Evolutionary conservation across 2,329 filamentous ascomycete genomes (phyloP), one percentile per base, ranked within the genome.

Genomic region (Lasiodiplodia sp.): DNA sequence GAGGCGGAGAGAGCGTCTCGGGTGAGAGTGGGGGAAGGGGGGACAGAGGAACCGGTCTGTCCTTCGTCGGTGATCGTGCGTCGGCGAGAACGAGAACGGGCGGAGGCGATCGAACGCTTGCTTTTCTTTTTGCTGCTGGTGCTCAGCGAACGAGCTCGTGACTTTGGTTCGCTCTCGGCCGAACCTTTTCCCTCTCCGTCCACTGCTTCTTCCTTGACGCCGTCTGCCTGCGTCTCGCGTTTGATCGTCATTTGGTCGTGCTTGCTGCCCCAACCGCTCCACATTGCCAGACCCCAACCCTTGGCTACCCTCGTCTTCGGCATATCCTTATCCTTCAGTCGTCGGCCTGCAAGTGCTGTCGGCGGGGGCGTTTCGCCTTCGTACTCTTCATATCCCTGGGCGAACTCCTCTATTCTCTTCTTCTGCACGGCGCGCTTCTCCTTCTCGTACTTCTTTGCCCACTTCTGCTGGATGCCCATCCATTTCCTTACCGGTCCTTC

Each of bases 191-290:
- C 44, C 2, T n/a, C 23, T 3, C 25, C 47, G 6, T 47, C 60
- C 14, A 34, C 60, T 2, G 21, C 53, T 14, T 68, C 66, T 7
- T 34, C 31, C 44, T 23, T 14, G 21, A 57, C 25, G 25, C 40
- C 21, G 37, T 64, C 12, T 70, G 74, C 25, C 74, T 73, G 28
- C 16, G 52, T 40, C 47, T 60, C 47, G 58, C 64, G 53, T 37
- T 21, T 40, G 74, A 96, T 85, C 0, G 91, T 92, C 70, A 85
- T 85, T 78, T 95, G 87, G 76, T 98, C 96, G 75, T 97, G 93
- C 77, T 92, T 96, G 56, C 91, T 94, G 16, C 93, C 94, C 92
- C 94, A 96, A 1, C 91, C 84, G 62, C 90, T 92, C 95, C 95
- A 98, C 72, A 97, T 82, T 2, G 90, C 88, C 78, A 97, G 83